A percentile compares a stretch with the other conserved stretches of the same genome.
Evolutionary conservation across 495 filamentous ascomycete genomes (phyloP).

Genomic region (Talaromyces nanjingensis): DNA sequence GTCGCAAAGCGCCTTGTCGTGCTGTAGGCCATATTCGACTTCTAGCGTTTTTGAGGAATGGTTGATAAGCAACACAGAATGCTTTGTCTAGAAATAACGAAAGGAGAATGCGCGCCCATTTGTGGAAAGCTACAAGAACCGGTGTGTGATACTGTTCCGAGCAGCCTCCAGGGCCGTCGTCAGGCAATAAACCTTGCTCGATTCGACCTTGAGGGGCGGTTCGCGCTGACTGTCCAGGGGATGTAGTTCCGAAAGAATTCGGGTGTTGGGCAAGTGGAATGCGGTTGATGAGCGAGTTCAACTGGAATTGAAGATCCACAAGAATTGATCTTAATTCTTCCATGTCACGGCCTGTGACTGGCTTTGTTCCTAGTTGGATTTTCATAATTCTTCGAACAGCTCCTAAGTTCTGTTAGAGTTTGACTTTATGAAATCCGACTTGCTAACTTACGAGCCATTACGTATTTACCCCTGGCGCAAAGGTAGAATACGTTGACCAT

Average conservation of each 20-base stretch:
- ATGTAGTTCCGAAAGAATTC: constrained; percentile 10
- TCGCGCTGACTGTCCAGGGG: constrained; percentile 14
- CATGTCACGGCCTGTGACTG: constrained; percentile 37
- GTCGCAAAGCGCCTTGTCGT: constrained; percentile 45
- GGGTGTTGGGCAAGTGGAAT: constrained; percentile 23
- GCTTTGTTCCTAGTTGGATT: constrained; percentile 40
- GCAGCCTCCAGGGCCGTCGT: constrained; percentile 30
- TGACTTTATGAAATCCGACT: not conserved
- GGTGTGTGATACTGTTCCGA: constrained; percentile 38
- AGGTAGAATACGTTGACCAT: constrained; percentile 44
- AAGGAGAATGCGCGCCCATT: constrained; percentile 40
- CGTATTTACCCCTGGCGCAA: constrained; percentile 39
- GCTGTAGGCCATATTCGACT: constrained; percentile 47
- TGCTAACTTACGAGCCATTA: constrained; percentile 36
- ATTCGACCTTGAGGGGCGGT: constrained; percentile 13
- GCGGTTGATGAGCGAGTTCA: constrained; percentile 35
- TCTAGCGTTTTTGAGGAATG: constrained; percentile 49
- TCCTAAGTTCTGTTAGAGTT: constrained; percentile 21
- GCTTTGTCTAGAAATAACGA: constrained; percentile 43
- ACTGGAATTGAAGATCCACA: constrained; percentile 35
- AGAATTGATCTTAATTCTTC: constrained; percentile 38
- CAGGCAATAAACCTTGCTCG: constrained; percentile 22
- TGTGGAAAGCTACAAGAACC: constrained; percentile 39
- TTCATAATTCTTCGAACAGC: constrained; percentile 37
- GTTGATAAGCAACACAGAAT: constrained; percentile 49